phyloP scores from a whole-genome alignment of 495 filamentous ascomycete genomes.

The Hypoxylon intermedium region DNA sequence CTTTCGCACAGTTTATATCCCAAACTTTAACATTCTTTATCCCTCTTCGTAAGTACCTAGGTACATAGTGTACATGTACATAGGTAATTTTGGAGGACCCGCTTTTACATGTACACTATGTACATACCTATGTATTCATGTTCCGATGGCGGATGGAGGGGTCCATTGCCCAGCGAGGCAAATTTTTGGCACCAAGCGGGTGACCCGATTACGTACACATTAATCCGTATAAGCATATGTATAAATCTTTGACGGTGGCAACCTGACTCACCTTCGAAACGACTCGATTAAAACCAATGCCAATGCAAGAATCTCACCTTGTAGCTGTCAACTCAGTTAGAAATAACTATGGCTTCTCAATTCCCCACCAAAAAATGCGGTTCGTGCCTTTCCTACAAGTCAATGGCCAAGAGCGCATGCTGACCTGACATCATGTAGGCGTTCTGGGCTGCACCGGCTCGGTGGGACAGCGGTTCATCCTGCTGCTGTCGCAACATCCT shows the following conservation, averaged over 20 bases:
- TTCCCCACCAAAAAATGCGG: conserved; percentile 62
- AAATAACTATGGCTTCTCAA: conserved; percentile 49
- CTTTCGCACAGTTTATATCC: no score
- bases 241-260: conserved; percentile 10
- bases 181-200: conserved; percentile 18
- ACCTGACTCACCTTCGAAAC: conserved; percentile 17
- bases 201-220: no score
- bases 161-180: conserved; percentile 38
- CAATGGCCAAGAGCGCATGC: conserved; percentile 9
- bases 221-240: no score
- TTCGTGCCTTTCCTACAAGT: conserved; percentile 35
- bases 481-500: conserved; percentile 80
- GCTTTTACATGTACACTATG: no score
- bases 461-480: conserved; percentile 85
- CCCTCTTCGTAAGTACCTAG: no score
- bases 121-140: conserved; percentile 18
- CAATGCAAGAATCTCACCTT: not conserved
- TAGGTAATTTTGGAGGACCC: no score
- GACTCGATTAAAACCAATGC: conserved; percentile 9
- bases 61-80: not conserved
- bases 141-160: conserved; percentile 47
- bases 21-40: no score
- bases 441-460: conserved; percentile 79
- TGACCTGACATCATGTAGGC: conserved; percentile 47
- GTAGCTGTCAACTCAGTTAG: conserved; percentile 38